These are phyloP conservation scores for Lepiota venenata DNA, from an alignment of 768 basidiomycete genomes.

Conservation along the genomic window DNA sequence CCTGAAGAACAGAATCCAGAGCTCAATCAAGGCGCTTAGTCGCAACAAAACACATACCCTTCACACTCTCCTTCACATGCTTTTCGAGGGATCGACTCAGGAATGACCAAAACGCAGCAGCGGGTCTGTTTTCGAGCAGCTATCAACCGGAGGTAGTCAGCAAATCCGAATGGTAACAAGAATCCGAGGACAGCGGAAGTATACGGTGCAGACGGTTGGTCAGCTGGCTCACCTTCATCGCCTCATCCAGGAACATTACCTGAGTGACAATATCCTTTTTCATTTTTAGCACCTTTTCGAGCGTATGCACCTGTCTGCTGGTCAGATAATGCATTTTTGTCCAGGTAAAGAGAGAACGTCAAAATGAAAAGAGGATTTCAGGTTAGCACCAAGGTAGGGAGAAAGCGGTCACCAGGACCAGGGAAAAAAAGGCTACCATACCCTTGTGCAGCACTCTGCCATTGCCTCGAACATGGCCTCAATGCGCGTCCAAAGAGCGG, in stretches of 20 bases:
- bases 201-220: background rate
- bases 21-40: background rate
- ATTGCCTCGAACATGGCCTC: slow-evolving; percentile 87
- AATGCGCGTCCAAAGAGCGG: slow-evolving; percentile 77
- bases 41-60: slow-evolving; percentile 43
- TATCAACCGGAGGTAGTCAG: slow-evolving; percentile 24
- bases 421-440: slow-evolving; percentile 12
- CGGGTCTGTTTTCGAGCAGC: slow-evolving; percentile 90
- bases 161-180: background rate
- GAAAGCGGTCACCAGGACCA: too few species aligned
- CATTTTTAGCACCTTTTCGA: slow-evolving; percentile 89
- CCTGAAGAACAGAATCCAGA: slow-evolving; percentile 38
- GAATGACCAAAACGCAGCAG: slow-evolving; percentile 86
- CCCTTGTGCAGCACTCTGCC: slow-evolving; percentile 90
- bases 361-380: too few species aligned
- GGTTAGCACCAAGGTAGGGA: background rate
- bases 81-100: slow-evolving; percentile 80
- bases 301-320: slow-evolving; percentile 72
- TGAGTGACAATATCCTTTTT: slow-evolving; percentile 84
- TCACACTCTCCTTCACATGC: slow-evolving; percentile 74
- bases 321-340: too few species aligned
- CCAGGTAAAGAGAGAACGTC: too few species aligned
- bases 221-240: slow-evolving; percentile 66
- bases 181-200: background rate
- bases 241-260: slow-evolving; percentile 84